Conservation (phyloP, 352 stramenopile genomes). For the Phytophthora meadii region DNA sequence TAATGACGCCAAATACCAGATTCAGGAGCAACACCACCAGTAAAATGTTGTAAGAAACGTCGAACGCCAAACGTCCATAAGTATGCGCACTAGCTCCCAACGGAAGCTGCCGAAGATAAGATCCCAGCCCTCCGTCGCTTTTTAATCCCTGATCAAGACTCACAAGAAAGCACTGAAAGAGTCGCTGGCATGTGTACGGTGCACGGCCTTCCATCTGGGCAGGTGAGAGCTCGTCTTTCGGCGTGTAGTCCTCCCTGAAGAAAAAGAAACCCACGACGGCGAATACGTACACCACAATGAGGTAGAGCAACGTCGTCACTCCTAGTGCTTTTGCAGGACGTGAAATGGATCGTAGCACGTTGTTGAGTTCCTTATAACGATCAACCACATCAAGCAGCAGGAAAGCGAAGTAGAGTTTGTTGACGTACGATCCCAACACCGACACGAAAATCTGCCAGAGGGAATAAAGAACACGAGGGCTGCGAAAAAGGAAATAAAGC, state of each 20-base stretch:
- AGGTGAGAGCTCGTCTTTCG: slow-evolving; percentile 30
- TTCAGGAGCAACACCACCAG: slow-evolving; percentile 82
- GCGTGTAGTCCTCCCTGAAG: slow-evolving; percentile 73
- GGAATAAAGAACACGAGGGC: slow-evolving; percentile 65
- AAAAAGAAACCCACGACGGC: slow-evolving; percentile 75
- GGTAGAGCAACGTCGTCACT: slow-evolving; percentile 69
- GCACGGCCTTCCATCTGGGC: slow-evolving; percentile 41
- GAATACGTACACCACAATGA: slow-evolving; percentile 82
- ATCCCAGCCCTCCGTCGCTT: slow-evolving; percentile 63
- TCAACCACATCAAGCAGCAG: slow-evolving; percentile 82
- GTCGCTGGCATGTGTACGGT: slow-evolving; percentile 66
- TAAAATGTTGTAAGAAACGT: slow-evolving; percentile 74
- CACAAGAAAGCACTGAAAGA: slow-evolving; percentile 81
- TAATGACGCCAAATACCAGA: slow-evolving; percentile 81
- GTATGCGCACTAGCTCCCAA: slow-evolving; percentile 46
- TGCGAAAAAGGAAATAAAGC: slow-evolving; percentile 58
- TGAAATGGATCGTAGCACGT: slow-evolving; percentile 72
- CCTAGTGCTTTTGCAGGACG: slow-evolving; percentile 63
- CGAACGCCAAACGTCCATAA: slow-evolving; percentile 67
- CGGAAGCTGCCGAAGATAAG: slow-evolving; percentile 49
- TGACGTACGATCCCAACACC: slow-evolving; percentile 66
- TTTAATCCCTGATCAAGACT: slow-evolving; percentile 80
- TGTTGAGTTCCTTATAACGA: slow-evolving; percentile 77
- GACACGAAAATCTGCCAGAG: slow-evolving; percentile 65
- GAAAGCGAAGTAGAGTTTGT: slow-evolving; percentile 83